These are phyloP conservation scores for Nemania sp. DNA, from an alignment of 2,329 filamentous ascomycete genomes.

Conservation along the genomic window DNA sequence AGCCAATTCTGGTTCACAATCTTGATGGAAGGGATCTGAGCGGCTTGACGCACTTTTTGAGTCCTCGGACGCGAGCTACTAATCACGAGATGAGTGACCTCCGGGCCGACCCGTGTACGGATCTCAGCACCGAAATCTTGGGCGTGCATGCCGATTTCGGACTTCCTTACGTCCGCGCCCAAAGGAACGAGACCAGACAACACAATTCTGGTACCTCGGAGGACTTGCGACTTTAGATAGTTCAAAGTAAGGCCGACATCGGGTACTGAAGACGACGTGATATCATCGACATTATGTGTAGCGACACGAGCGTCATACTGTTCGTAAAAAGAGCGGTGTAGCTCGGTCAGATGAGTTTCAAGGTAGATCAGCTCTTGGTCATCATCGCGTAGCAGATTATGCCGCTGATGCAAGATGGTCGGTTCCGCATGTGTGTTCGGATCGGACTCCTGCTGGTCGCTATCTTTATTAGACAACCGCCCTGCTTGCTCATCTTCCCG, in stretches of 20 bases:
- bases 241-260: conserved; percentile 87
- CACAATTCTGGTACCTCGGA: conserved; percentile 77
- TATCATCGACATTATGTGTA: conserved; percentile 49
- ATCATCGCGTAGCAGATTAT: conserved; percentile 84
- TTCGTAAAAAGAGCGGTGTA: conserved; percentile 82
- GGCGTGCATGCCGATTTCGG: conserved; percentile 86
- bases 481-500: conserved; percentile 73
- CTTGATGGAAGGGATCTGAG: conserved; percentile 76
- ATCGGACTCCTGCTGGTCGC: conserved; percentile 47
- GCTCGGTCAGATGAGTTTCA: conserved; percentile 71
- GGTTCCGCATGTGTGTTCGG: conserved; percentile 38
- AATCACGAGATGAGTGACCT: conserved; percentile 75
- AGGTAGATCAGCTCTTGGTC: conserved; percentile 81
- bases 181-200: conserved; percentile 90
- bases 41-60: conserved; percentile 86
- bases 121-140: conserved; percentile 79
- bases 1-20: conserved; percentile 95
- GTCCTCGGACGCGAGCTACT: conserved; percentile 74
- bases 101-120: conserved; percentile 58
- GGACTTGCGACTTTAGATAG: conserved; percentile 73
- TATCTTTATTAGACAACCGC: conserved; percentile 44
- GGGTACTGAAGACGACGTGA: conserved; percentile 62
- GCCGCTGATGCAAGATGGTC: conserved; percentile 51
- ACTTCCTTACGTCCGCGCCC: conserved; percentile 74
- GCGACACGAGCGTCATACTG: conserved; percentile 70